Percentiles rank a stretch among this genome's conserved stretches.
Evolutionary conservation across 2,329 filamentous ascomycete genomes (phyloP).

Genomic region (Albifimbria verrucaria): DNA sequence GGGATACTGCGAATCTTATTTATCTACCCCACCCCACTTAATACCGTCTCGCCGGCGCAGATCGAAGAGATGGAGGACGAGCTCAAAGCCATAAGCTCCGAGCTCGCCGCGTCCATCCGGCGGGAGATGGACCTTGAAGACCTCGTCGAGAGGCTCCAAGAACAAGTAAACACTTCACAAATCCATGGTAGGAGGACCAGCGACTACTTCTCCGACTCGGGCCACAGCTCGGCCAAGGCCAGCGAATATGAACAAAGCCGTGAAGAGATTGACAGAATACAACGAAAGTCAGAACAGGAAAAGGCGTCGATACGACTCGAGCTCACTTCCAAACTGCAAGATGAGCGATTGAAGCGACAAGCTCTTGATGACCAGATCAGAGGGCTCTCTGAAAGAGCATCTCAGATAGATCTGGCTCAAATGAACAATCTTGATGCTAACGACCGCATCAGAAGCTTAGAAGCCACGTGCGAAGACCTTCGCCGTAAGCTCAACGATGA

Average conservation of each 20-base stretch:
- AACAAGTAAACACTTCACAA: constrained; percentile 63
- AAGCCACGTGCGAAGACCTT: constrained; percentile 76
- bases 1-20: constrained; percentile 49
- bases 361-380: constrained; percentile 81
- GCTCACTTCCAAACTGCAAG: constrained; percentile 80
- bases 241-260: constrained; percentile 61
- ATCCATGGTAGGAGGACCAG: constrained; percentile 72
- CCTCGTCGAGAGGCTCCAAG: constrained; percentile 80
- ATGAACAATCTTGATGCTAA: constrained; percentile 54
- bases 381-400: constrained; percentile 74
- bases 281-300: constrained; percentile 84
- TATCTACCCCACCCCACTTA: constrained; percentile 45
- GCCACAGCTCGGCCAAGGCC: constrained; percentile 78
- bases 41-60: constrained; percentile 42
- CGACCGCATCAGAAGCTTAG: constrained; percentile 71
- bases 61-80: constrained; percentile 92
- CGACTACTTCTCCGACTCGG: constrained; percentile 97
- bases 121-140: constrained; percentile 97
- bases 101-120: constrained; percentile 88
- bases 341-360: constrained; percentile 74
- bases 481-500: constrained; percentile 81
- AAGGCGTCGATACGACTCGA: constrained; percentile 83
- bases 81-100: constrained; percentile 85
- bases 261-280: constrained; percentile 77
- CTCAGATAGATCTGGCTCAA: constrained; percentile 55